phyloP scores from a whole-genome alignment of 2,329 filamentous ascomycete species.

The Sclerotinia trifoliorum region DNA sequence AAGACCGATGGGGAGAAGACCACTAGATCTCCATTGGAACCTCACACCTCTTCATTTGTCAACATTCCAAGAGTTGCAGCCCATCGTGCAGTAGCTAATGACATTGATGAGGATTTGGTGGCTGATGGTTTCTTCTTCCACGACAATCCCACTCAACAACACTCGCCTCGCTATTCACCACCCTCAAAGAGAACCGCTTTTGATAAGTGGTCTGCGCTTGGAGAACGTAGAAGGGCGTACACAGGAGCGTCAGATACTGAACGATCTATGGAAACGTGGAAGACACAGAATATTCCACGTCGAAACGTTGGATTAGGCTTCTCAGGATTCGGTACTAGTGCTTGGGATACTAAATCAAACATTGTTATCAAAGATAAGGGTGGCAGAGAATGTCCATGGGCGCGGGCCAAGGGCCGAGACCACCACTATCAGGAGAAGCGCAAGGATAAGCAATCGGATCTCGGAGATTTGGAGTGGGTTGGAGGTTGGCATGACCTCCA shows the following conservation, averaged over 20 bases:
- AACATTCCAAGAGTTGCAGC: slow-evolving; percentile 46
- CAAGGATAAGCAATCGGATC: slow-evolving; percentile 49
- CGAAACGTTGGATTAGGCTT: slow-evolving; percentile 49
- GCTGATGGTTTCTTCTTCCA: slow-evolving; percentile 74
- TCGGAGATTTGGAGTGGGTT: slow-evolving; percentile 87
- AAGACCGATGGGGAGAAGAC: slow-evolving; percentile 48
- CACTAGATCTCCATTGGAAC: slow-evolving; percentile 53
- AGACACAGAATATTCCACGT: slow-evolving; percentile 40
- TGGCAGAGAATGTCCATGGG: slow-evolving; percentile 51
- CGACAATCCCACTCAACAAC: slow-evolving; percentile 48
- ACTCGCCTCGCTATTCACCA: slow-evolving; percentile 57
- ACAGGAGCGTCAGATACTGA: slow-evolving; percentile 51
- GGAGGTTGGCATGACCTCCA: slow-evolving; percentile 75
- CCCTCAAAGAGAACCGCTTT: slow-evolving; percentile 60
- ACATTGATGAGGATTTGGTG: slow-evolving; percentile 64
- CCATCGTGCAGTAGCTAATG: slow-evolving; percentile 43
- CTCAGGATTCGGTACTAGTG: slow-evolving; percentile 46
- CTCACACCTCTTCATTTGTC: slow-evolving; percentile 52
- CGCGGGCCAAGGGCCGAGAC: slow-evolving; percentile 49
- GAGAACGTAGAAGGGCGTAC: slow-evolving; percentile 75
- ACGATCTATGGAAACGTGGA: slow-evolving; percentile 50
- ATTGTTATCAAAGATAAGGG: slow-evolving; percentile 41
- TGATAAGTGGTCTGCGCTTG: slow-evolving; percentile 89
- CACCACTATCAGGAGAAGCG: slow-evolving; percentile 44
- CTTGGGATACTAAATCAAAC: slow-evolving; percentile 39